Evolutionary conservation across 192 early-diverging fungal genomes (phyloP), one percentile per base, ranked within the genome.

Genomic region (Mortierella claussenii): DNA sequence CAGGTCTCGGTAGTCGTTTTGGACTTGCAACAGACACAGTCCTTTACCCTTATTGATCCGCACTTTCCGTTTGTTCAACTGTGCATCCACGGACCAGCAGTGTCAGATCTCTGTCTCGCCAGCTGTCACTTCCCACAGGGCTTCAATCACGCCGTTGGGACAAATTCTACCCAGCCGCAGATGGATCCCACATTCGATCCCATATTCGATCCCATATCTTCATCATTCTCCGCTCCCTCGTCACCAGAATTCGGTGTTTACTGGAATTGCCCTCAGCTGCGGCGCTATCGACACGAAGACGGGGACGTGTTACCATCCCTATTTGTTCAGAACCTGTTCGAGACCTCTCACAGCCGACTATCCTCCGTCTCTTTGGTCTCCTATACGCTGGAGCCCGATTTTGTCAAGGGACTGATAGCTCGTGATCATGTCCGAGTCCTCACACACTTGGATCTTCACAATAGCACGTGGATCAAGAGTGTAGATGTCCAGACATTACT

Each of bases 211-310:
- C n/a, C n/a, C n/a, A n/a, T n/a, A n/a, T n/a, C n/a, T n/a, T 0
- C 31, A 17, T 49, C 21, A 5, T 23, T 27, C n/a, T 23, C 30
- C 12, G 3, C 30, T 1, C 26, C 26, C 18, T n/a, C 28, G 26
- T 18, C 31, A 34, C 53, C 51, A 12, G 30, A 55, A 49, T 31
- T 27, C 20, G 48, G 47, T 20, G 55, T 57, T 4, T 40, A 51
- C 9, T 68, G 65, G 65, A 27, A 33, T 26, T 68, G 65, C 28
- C 65, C 65, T 17, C 4, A 51, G 21, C 65, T 68, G 10, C 46
- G 34, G 18, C 12, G 13, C 11, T 68, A 58, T 47, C 11, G 30
- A 31, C 47, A 58, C 28, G 33, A 50, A 23, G 26, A 33, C 12
- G 31, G 46, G 24, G 21, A 11, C 1, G 33, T 40, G 1, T 24